phyloP scores from a whole-genome alignment of 495 filamentous ascomycete genomes.

The Umbilicaria muhlenbergii region DNA sequence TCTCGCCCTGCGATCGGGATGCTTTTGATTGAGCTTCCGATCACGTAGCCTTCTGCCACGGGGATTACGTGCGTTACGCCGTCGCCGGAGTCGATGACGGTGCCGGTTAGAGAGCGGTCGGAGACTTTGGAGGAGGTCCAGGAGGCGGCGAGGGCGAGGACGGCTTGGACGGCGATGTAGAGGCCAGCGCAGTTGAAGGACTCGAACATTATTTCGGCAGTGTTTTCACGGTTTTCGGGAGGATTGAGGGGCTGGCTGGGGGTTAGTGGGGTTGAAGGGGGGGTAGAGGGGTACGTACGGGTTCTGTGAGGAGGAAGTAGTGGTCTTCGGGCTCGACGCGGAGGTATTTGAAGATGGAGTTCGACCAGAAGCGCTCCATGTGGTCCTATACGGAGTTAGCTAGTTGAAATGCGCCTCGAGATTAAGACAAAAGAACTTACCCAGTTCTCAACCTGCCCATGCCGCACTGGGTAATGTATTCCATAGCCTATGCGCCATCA shows the following conservation, averaged over 20 bases:
- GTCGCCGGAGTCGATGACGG: constrained; percentile 93
- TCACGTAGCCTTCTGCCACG: constrained; percentile 96
- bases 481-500: constrained; percentile 54
- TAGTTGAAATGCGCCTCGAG: constrained; percentile 1
- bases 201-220: constrained; percentile 99
- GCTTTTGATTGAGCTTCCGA: constrained; percentile 95
- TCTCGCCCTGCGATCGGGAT: constrained; percentile 95
- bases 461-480: constrained; percentile 90
- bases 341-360: constrained; percentile 98
- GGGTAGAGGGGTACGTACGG: constrained; percentile 37
- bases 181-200: constrained; percentile 98
- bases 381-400: constrained; percentile 46
- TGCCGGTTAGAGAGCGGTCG: constrained; percentile 92
- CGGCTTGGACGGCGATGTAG: constrained; percentile 96
- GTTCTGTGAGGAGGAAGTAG: constrained; percentile 93
- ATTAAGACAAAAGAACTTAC: constrained; percentile 23
- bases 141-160: constrained; percentile 87
- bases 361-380: constrained; percentile 99
- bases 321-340: constrained; percentile 97
- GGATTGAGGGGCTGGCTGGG: constrained; percentile 75
- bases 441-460: constrained; percentile 98
- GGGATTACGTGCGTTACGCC: constrained; percentile 98
- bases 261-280: constrained; percentile 6
- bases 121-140: constrained; percentile 98
- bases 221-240: constrained; percentile 97